Conservation (phyloP, 2,329 filamentous ascomycete species). For the Claviceps africana region DNA sequence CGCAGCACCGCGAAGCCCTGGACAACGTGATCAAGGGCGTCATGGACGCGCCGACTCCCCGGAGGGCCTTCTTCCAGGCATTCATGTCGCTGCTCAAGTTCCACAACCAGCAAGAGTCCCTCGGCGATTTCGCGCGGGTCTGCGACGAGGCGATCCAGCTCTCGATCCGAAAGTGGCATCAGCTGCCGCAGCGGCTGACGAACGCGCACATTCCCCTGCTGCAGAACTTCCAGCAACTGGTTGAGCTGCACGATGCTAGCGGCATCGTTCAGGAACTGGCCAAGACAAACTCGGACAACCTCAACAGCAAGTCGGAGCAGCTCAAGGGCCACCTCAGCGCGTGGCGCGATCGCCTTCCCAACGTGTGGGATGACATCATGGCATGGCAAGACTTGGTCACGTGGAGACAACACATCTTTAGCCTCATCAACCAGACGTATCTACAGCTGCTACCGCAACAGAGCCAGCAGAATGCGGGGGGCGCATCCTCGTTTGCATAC, state of each 20-base stretch:
- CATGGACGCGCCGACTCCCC: slow-evolving; percentile 89
- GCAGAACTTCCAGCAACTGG: slow-evolving; percentile 94
- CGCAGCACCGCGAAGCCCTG: slow-evolving; percentile 74
- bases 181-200: slow-evolving; percentile 84
- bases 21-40: slow-evolving; percentile 92
- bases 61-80: slow-evolving; percentile 91
- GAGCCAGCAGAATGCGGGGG: slow-evolving; percentile 61
- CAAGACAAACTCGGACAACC: slow-evolving; percentile 67
- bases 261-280: slow-evolving; percentile 88
- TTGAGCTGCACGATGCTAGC: slow-evolving; percentile 93
- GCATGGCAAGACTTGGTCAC: slow-evolving; percentile 99
- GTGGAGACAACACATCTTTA: slow-evolving; percentile 98
- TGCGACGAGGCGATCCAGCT: slow-evolving; percentile 96
- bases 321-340: slow-evolving; percentile 85
- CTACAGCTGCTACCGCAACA: slow-evolving; percentile 69
- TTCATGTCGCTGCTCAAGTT: slow-evolving; percentile 95
- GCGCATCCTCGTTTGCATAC: slow-evolving; percentile 81
- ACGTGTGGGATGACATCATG: slow-evolving; percentile 98
- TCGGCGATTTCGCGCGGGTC: slow-evolving; percentile 70
- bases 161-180: slow-evolving; percentile 96
- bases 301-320: slow-evolving; percentile 91
- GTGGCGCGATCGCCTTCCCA: slow-evolving; percentile 90
- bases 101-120: slow-evolving; percentile 71
- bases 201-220: slow-evolving; percentile 90
- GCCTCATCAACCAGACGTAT: slow-evolving; percentile 90